A percentile compares a stretch with the other conserved stretches of the same genome.
phyloP scores from a whole-genome alignment of 352 stramenopile genomes.

The Phytophthora hibernalis region DNA sequence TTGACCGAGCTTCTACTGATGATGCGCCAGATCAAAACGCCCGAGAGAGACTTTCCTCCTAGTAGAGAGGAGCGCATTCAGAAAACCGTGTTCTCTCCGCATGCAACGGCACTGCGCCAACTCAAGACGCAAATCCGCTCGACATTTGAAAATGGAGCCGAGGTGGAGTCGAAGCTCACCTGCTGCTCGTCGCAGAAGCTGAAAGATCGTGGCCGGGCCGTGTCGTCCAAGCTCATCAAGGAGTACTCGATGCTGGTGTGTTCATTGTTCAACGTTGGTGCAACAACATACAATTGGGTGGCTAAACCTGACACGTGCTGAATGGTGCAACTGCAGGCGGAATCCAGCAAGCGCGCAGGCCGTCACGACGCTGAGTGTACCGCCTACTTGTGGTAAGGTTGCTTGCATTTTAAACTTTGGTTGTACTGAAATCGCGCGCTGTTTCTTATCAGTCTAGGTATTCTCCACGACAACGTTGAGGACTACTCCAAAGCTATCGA shows the following conservation, averaged over 20 bases:
- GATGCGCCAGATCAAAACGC: constrained; percentile 74
- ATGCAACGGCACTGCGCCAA: constrained; percentile 61
- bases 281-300: no score
- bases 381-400: constrained; percentile 77
- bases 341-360: constrained; percentile 86
- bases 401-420: not conserved
- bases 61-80: constrained; percentile 75
- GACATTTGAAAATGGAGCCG: constrained; percentile 56
- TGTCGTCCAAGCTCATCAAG: constrained; percentile 81
- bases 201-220: constrained; percentile 63
- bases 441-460: constrained; percentile 56
- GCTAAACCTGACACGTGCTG: no score
- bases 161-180: constrained; percentile 54
- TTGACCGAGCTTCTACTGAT: constrained; percentile 3
- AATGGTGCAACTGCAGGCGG: constrained; percentile 37
- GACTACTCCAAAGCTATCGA: constrained; percentile 87
- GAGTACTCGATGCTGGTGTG: constrained; percentile 77
- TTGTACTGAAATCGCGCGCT: not conserved
- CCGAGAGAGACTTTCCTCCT: constrained; percentile 48
- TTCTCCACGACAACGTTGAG: constrained; percentile 89
- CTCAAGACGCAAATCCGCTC: constrained; percentile 52
- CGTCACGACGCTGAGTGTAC: constrained; percentile 85
- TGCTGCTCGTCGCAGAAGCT: constrained; percentile 72
- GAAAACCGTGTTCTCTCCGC: constrained; percentile 75
- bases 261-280: not conserved